Base-by-base conservation (phyloP, 768 basidiomycete genomes). In the Pisolithus orientalis region DNA sequence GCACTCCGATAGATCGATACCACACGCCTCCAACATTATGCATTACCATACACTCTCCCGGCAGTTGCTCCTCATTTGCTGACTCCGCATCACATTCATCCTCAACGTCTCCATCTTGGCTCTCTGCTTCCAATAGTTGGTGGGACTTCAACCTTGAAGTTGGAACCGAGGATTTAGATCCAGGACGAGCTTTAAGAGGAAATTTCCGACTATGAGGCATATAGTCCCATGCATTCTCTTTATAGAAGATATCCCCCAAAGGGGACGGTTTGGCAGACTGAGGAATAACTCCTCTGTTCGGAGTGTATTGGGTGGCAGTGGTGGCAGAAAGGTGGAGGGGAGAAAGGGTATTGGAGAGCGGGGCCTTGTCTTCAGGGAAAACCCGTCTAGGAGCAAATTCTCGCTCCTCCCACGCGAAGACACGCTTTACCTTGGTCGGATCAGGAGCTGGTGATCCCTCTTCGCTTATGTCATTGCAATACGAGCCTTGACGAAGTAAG, bases 361-460 rank as follows among this genome's bases (percentile, higher is more conserved):
- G 82, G 44, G 76, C 72, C 45, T 85, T 83, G 29, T 78, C 70
- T n/a, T 67, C 70, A 28, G 89, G 91, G 61, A 91, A 91, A 31
- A 87, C 79, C 49, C 90, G 85, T 27, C 75, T 75, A 13, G 89
- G 90, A 56, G 76, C 58, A 45, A 73, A 77, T 11, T 80, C 84
- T 59, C 80, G 79, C 53, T 83, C 79, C 65, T 99, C 95, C 95
- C 95, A 99, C n/a, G 95, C 94, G 68, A 99, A 98, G 32, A 96
- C 75, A 32, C 78, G 72, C 54, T 84, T 85, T 21, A 94, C 80
- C 61, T 88, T 88, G 25, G 69, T 70, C 27, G 73, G 77, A 64
- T 94, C 89, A 4, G 93, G 90, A 57, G 74, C 78, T 6, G 79
- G 77, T 10, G 74, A 71, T 29, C 64, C 57, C n/a, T 66, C 59